These are phyloP conservation scores for Peronosclerospora sorghi DNA, from an alignment of 352 stramenopile genomes.

Conservation along the genomic window DNA sequence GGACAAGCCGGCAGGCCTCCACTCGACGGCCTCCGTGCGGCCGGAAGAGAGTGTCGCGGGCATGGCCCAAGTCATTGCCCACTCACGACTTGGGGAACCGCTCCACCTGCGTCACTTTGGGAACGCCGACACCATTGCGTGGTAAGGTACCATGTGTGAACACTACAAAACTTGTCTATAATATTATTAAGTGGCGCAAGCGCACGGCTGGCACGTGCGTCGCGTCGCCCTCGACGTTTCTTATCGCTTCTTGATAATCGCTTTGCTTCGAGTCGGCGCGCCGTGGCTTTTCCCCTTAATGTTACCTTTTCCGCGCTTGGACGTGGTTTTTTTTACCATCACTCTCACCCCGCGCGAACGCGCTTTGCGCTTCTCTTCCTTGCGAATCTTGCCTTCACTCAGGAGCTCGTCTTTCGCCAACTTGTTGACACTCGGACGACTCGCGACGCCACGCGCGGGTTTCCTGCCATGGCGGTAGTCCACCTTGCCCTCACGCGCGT, in stretches of 20 bases:
- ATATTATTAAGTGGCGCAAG: slow-evolving; percentile 19
- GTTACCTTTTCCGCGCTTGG: slow-evolving; percentile 62
- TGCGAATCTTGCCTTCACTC: slow-evolving; percentile 69
- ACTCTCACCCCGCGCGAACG: slow-evolving; percentile 71
- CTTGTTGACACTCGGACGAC: slow-evolving; percentile 53
- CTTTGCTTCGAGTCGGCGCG: slow-evolving; percentile 74
- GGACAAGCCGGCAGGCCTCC: slow-evolving; percentile 49
- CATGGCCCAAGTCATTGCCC: slow-evolving; percentile 42
- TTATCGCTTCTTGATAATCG: slow-evolving; percentile 54
- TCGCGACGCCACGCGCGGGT: slow-evolving; percentile 24
- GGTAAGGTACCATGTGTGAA: too few relatives aligned
- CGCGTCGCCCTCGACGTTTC: too few relatives aligned
- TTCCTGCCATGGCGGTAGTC: slow-evolving; percentile 79
- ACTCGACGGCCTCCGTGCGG: slow-evolving; percentile 30
- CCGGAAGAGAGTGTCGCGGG: slow-evolving; percentile 33
- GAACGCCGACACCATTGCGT: slow-evolving; percentile 35
- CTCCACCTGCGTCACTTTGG: slow-evolving; percentile 44
- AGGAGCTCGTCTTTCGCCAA: slow-evolving; percentile 71
- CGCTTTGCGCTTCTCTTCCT: slow-evolving; percentile 78
- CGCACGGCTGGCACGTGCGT: neutral
- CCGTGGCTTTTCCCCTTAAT: slow-evolving; percentile 74
- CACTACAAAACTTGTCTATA: slow-evolving; percentile 19
- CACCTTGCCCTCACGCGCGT: slow-evolving; percentile 44
- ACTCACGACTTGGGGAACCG: slow-evolving; percentile 38
- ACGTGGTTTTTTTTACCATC: slow-evolving; percentile 20